A percentile compares a stretch with the other conserved stretches of the same genome.
Conservation (phyloP, 352 stramenopile species). For the Pythium scleroteichum region DNA sequence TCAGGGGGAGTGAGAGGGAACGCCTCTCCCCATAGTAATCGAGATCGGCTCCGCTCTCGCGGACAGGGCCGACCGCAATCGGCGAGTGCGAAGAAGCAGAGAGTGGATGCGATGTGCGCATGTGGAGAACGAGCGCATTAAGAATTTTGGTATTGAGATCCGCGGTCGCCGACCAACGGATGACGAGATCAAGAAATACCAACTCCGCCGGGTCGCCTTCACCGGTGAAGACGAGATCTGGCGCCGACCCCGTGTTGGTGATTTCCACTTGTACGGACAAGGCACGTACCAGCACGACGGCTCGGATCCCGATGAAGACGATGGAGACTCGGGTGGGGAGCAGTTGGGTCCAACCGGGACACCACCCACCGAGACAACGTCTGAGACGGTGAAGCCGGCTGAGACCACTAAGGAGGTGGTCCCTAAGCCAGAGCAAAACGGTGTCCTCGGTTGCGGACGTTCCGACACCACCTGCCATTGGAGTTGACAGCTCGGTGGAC, state of each 20-base stretch:
- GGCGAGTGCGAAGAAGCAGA: constrained; percentile 5
- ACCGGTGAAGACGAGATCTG: not conserved
- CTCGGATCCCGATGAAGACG: constrained; percentile 2
- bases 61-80: no score
- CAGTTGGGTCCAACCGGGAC: not conserved
- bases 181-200: constrained; percentile 3
- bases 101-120: not conserved
- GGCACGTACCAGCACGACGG: not conserved
- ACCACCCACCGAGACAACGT: no score
- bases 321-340: constrained; percentile 2
- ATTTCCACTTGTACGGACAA: not conserved
- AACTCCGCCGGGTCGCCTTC: not conserved
- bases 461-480: no score
- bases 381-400: no score
- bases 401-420: no score
- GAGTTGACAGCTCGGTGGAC: no score
- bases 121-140: not conserved
- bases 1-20: not conserved
- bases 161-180: not conserved
- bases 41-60: no score
- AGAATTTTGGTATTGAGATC: constrained; percentile 7
- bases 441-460: no score
- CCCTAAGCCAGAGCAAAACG: no score
- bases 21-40: no score
- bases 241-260: not conserved